A percentile compares a stretch with the other conserved stretches of the same genome.
Evolutionary conservation across 345 rosid species (phyloP).

Genomic region (Eucalyptus victrix): DNA sequence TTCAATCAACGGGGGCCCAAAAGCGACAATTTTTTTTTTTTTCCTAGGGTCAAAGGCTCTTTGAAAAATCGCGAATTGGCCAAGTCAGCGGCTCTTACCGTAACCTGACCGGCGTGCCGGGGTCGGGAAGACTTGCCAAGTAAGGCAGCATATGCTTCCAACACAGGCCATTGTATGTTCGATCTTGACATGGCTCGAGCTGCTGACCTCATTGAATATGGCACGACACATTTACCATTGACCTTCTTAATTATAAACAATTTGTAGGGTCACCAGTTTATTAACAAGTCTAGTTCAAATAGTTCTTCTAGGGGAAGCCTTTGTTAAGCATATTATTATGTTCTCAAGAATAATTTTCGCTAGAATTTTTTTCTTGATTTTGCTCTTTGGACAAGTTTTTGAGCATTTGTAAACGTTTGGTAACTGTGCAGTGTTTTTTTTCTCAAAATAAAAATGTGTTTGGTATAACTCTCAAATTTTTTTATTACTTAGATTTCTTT

Average conservation of each 20-base stretch:
- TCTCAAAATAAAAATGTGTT: too few species aligned
- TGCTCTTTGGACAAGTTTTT: too few species aligned
- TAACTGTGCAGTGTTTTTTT: too few species aligned
- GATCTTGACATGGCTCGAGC: neutral
- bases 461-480: fast-evolving
- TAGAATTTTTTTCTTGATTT: too few species aligned
- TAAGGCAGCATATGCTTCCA: neutral
- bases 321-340: neutral
- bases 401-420: fast-evolving
- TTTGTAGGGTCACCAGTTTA: neutral
- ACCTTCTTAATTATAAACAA: neutral
- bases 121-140: neutral
- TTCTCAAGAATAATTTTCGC: too few species aligned
- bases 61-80: neutral
- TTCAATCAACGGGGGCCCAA: neutral
- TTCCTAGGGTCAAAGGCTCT: neutral
- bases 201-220: neutral
- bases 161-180: neutral
- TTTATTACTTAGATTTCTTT: too few species aligned
- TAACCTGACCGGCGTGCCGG: neutral
- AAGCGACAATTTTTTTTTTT: too few species aligned
- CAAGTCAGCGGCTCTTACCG: neutral
- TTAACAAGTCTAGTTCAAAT: neutral
- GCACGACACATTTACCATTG: fast-evolving
- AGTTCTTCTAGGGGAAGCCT: neutral